Percentiles rank a stretch among this genome's conserved stretches.
Conservation (phyloP, 2,329 filamentous ascomycete species). For the Aspergillus puulaauensis region DNA sequence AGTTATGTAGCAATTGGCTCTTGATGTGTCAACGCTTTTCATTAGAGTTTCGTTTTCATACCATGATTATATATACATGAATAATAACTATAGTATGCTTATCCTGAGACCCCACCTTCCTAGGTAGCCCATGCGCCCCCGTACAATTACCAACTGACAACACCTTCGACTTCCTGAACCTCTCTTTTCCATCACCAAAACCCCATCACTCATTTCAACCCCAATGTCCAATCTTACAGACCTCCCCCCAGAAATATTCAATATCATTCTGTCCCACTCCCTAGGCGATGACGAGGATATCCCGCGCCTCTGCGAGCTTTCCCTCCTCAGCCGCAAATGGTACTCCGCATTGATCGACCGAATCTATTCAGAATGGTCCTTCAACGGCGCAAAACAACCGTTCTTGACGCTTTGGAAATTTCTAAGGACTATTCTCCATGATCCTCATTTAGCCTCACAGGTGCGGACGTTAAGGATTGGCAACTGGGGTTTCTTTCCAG, state of each 20-base stretch:
- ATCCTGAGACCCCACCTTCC: neutral
- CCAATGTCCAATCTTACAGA: neutral
- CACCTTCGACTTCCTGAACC: neutral
- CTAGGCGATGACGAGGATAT: neutral
- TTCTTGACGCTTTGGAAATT: neutral
- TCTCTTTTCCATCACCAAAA: neutral
- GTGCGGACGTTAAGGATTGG: conserved; percentile 8
- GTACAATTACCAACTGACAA: neutral
- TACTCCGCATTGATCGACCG: neutral
- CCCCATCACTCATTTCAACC: neutral
- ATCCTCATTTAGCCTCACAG: neutral
- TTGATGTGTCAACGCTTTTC: neutral
- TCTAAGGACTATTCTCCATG: neutral
- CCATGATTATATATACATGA: neutral
- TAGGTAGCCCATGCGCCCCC: too few species aligned
- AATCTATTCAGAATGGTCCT: neutral
- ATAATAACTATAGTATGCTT: too few species aligned
- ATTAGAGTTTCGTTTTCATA: neutral
- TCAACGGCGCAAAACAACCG: neutral
- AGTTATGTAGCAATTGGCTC: neutral
- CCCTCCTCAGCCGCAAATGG: neutral
- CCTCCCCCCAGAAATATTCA: neutral
- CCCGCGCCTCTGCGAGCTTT: neutral
- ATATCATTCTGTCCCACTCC: neutral
- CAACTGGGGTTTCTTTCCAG: conserved; percentile 5